Conservation (phyloP, 768 basidiomycete species). For the Rhizopogon vinicolor region DNA sequence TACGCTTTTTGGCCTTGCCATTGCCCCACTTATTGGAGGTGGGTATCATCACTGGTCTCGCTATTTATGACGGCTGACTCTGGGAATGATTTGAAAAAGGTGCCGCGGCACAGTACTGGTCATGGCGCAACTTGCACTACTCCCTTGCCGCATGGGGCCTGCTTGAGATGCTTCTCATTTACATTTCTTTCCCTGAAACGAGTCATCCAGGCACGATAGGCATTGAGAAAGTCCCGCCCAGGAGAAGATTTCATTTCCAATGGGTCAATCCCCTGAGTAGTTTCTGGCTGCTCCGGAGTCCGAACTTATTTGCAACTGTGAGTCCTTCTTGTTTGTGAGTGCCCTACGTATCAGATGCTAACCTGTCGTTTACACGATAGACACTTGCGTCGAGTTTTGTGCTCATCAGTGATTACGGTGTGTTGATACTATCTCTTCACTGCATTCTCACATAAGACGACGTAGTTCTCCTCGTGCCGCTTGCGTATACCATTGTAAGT, state of each 20-base stretch:
- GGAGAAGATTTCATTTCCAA: conserved; percentile 6
- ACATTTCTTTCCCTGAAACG: not conserved
- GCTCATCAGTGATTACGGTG: conserved; percentile 26
- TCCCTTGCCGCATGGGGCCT: conserved; percentile 35
- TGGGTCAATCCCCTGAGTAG: conserved; percentile 29
- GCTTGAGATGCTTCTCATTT: conserved; percentile 19
- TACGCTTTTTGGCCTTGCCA: conserved; percentile 46
- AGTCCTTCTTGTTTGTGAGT: conserved; percentile 5
- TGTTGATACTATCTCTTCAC: conserved; percentile 17
- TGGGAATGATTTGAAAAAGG: conserved; percentile 19
- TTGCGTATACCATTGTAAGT: conserved; percentile 36
- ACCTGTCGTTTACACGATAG: conserved; percentile 23
- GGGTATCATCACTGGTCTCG: not conserved
- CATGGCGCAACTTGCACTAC: conserved; percentile 54
- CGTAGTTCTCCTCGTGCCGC: conserved; percentile 46
- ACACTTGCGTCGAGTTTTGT: conserved; percentile 33
- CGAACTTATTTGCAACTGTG: no score
- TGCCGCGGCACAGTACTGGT: conserved; percentile 45
- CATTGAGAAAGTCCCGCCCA: conserved; percentile 17
- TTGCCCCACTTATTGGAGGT: conserved; percentile 55
- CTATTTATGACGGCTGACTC: not conserved
- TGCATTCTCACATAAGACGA: not conserved
- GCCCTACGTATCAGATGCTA: not conserved
- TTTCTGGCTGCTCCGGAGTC: no score
- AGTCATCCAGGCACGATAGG: conserved; percentile 5